Evolutionary conservation across 345 rosid species (phyloP), one percentile per base, ranked within the genome.

Genomic region (Gynandropsis gynandra): DNA sequence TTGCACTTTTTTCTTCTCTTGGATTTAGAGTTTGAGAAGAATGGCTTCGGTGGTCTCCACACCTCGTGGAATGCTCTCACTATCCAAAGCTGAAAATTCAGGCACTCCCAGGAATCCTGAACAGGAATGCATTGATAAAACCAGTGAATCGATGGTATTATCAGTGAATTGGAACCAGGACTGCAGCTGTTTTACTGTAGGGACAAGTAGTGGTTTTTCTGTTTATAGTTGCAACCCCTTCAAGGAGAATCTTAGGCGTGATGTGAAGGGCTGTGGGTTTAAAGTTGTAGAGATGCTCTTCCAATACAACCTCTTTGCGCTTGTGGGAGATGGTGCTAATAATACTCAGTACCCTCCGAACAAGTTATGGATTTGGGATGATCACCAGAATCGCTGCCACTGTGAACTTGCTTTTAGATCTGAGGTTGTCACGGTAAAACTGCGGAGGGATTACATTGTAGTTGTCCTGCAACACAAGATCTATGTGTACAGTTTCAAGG

Each of bases 251-350:
- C 69, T 83, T 16, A 64, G 71, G 16, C 82, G 82, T 6, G 76
- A 71, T 27, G 49, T 72, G 2, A 70, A 72, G 55, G 66, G 61
- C 16, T 77, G 84, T n/a, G 87, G 95, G 38, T 80, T 85, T 63
- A 76, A 66, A 52, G 75, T 80, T 51, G 93, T 76, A 15, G 97
- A 89, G 75, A 89, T 89, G 97, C 77, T 89, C 50, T 85, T 82
- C 65, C 73, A 85, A 0, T 69, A 76, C 74, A 80, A 89, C 73
- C 63, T 85, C 36, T 60, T 82, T 43, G 97, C 97, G 16, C 87
- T 89, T 9, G 95, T 80, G 31, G 93, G 93, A 12, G 70, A 67
- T 35, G 72, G 59, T 36, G 36, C 71, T 29, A 77, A 68, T 4
- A 34, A 1, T 71, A 76, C 87, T 0, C 80, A 74, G 56, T 77